Evolutionary conservation across 192 early-diverging fungal species (phyloP).

Genomic region (Podila verticillata): DNA sequence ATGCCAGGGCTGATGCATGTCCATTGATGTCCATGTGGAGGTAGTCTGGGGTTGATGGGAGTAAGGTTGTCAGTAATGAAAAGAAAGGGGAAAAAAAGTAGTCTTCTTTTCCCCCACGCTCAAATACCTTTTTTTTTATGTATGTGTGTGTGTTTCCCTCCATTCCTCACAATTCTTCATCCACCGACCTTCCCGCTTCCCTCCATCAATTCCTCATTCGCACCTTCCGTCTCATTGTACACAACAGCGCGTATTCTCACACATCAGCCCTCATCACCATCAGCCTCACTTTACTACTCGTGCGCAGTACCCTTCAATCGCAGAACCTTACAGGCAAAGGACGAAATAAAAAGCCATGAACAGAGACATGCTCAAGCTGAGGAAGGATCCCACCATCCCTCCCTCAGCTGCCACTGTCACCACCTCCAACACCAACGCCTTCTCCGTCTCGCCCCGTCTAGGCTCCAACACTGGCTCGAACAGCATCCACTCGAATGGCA

Average conservation of each 20-base stretch:
- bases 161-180: background rate
- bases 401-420: constrained; percentile 40
- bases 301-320: too few relatives aligned
- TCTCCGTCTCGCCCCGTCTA: constrained; percentile 35
- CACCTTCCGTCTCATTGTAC: background rate
- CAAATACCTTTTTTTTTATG: too few relatives aligned
- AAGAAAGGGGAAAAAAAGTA: background rate
- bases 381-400: constrained; percentile 48
- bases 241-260: too few relatives aligned
- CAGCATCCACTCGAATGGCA: background rate
- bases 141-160: background rate
- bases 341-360: constrained; percentile 19
- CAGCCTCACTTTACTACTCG: too few relatives aligned
- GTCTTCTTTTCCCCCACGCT: too few relatives aligned
- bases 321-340: too few relatives aligned
- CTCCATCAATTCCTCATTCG: background rate
- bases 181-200: background rate
- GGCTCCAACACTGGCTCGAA: constrained; percentile 1
- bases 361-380: constrained; percentile 48
- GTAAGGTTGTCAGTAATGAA: background rate
- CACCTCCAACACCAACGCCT: constrained; percentile 28
- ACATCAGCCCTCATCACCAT: too few relatives aligned
- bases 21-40: background rate
- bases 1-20: constrained; percentile 15
- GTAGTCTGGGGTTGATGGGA: background rate